Conservation (phyloP, 2,329 filamentous ascomycete species). For the Ophiostoma triangulosporum region DNA sequence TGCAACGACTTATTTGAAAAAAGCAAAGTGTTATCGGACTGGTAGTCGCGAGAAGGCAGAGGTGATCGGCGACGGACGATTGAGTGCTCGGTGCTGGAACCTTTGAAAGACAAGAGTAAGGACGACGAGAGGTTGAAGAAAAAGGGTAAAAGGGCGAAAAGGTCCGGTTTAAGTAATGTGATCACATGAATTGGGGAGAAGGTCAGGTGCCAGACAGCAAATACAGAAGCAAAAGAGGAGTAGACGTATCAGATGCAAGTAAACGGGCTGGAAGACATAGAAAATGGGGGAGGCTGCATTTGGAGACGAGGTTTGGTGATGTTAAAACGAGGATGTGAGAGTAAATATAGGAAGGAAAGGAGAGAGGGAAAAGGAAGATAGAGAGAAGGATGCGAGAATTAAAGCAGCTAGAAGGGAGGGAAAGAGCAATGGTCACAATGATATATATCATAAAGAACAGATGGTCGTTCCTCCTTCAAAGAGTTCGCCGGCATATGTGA, state of each 20-base stretch:
- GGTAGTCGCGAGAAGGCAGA: background rate
- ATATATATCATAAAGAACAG: background rate
- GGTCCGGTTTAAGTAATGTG: constrained; percentile 36
- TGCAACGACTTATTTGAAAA: background rate
- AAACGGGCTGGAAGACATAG: background rate
- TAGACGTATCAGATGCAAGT: background rate
- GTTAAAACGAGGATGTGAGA: background rate
- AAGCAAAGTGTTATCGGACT: background rate
- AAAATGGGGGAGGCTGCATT: background rate
- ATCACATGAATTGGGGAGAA: constrained; percentile 30
- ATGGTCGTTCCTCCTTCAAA: background rate
- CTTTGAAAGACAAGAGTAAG: constrained; percentile 23
- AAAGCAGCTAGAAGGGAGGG: background rate
- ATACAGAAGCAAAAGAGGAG: constrained; percentile 1
- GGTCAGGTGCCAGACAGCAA: background rate
- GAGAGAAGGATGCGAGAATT: background rate
- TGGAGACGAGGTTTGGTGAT: background rate
- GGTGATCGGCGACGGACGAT: constrained; percentile 2
- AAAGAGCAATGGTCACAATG: background rate
- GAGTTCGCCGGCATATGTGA: too few species aligned
- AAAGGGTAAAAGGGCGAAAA: constrained; percentile 27
- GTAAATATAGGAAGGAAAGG: constrained; percentile 5
- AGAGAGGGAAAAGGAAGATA: background rate
- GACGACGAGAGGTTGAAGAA: constrained; percentile 27
- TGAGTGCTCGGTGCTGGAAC: constrained; percentile 11